Evolutionary conservation across 208 protist species (phyloP), one percentile per base, ranked within the genome.

Genomic region (Wallacemonas rigidus): DNA sequence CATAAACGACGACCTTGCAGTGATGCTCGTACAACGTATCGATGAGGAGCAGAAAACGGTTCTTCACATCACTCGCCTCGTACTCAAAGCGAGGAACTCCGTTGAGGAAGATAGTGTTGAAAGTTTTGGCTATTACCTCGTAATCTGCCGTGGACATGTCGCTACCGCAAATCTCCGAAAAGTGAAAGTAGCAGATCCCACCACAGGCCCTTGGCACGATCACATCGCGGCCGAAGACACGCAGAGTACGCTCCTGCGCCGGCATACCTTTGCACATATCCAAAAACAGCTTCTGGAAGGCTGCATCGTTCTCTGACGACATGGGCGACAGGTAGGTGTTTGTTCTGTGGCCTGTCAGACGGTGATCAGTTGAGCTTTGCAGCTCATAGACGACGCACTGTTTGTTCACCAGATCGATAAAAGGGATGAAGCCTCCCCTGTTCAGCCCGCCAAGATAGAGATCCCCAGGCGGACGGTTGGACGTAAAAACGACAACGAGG

Each of bases 371-470:
- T 17, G 80, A 74, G 71, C 93, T 97, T 39, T 87, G 85, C 77
- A 99, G 88, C 56, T 97, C 76, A 60, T 98, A 92, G 7, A 96
- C 79, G 1, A 86, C 38, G 73, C 89, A 98, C 67, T 95, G 89
- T 63, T 77, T 71, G 56, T 96, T 87, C 3, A 99, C 71, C 6
- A 98, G 75, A 50, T 98, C 89, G 57, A 99, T 98, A 56, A 99
- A 99, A 2, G 97, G 97, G 7, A 99, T 47, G 82, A 99, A 99
- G 1, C 88, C 76, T 15, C 97, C 92, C 41, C 97, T 78, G 70
- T 98, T 98, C 43, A 99, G 77, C 1, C 97, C 97, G 51, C 87
- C 90, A 55, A 96, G 84, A 80, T 99, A 99, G 7, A 99, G 69
- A 15, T 95, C 81, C 17, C 91, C 77, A 0, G 90, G 90, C 0